Conservation (phyloP, 768 basidiomycete species). For the Auriscalpium microsporum region DNA sequence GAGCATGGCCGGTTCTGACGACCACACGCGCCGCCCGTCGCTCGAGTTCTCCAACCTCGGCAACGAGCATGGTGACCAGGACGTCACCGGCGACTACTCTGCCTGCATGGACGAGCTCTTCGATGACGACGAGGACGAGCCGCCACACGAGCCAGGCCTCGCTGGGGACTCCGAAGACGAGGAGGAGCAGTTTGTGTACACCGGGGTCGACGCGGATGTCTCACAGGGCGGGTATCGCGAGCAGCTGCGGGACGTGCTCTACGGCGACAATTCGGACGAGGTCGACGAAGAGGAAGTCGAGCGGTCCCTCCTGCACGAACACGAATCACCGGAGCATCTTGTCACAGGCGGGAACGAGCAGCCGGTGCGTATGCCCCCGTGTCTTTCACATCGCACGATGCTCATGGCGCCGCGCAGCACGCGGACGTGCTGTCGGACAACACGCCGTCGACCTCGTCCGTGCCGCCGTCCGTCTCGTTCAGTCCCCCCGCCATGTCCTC, state of each 20-base stretch:
- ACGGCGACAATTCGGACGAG: constrained; percentile 68
- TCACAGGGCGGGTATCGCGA: no score
- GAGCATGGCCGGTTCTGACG: background rate
- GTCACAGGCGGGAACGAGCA: constrained; percentile 3
- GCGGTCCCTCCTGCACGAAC: constrained; percentile 33
- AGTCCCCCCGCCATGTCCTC: constrained; percentile 32
- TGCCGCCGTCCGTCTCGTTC: constrained; percentile 22
- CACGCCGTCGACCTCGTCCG: constrained; percentile 27
- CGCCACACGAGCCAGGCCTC: constrained; percentile 2
- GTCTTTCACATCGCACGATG: constrained; percentile 17
- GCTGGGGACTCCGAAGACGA: constrained; percentile 28
- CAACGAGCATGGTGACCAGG: constrained; percentile 35
- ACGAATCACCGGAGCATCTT: background rate
- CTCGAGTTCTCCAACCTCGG: constrained; percentile 29
- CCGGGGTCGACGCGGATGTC: constrained; percentile 55
- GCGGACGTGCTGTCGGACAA: constrained; percentile 23
- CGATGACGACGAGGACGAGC: constrained; percentile 27
- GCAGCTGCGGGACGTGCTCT: no score
- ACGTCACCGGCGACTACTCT: constrained; percentile 48
- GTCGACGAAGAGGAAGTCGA: constrained; percentile 41
- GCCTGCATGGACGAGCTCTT: constrained; percentile 63
- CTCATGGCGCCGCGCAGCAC: constrained; percentile 23
- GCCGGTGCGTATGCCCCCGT: constrained; percentile 23
- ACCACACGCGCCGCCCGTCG: constrained; percentile 11
- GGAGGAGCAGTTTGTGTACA: constrained; percentile 61